Conservation (phyloP, 768 basidiomycete species). For the Phylloporus sp. region DNA sequence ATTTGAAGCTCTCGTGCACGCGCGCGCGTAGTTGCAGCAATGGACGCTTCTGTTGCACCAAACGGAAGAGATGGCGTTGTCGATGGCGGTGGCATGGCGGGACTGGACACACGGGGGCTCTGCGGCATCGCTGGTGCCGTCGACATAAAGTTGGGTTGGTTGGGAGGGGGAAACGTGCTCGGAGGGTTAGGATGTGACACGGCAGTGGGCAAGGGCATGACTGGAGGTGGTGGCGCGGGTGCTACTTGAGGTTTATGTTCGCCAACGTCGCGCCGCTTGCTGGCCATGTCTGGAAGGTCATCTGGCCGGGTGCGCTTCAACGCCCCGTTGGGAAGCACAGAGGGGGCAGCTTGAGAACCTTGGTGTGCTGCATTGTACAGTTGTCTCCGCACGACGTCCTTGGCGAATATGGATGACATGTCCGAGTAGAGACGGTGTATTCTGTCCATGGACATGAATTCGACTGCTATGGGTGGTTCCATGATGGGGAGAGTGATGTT, state of each 20-base stretch:
- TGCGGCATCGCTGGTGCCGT: constrained; percentile 18
- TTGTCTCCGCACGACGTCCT: constrained; percentile 50
- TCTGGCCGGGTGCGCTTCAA: constrained; percentile 63
- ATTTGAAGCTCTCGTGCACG: constrained; percentile 35
- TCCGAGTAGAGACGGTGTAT: constrained; percentile 62
- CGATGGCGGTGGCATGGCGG: constrained; percentile 29
- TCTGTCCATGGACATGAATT: constrained; percentile 51
- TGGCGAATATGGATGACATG: constrained; percentile 56
- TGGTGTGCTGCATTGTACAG: constrained; percentile 27
- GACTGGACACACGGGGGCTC: constrained; percentile 32
- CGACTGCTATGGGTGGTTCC: constrained; percentile 49
- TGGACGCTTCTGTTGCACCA: constrained; percentile 32
- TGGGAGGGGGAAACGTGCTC: constrained; percentile 19
- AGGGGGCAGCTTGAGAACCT: constrained; percentile 15
- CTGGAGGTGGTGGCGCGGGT: constrained; percentile 34
- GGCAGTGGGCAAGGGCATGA: constrained; percentile 14
- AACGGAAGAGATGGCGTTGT: constrained; percentile 28
- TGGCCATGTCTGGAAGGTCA: constrained; percentile 41
- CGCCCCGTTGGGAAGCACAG: constrained; percentile 22
- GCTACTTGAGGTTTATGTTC: constrained; percentile 48
- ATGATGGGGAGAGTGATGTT: constrained; percentile 49
- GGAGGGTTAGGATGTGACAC: constrained; percentile 22
- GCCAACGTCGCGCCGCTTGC: constrained; percentile 68
- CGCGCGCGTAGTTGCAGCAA: constrained; percentile 28
- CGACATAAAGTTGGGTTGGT: constrained; percentile 13